Evolutionary conservation across 805 yeast species (phyloP), one percentile per base, ranked within the genome.

Genomic region (Starmera amethionina): DNA sequence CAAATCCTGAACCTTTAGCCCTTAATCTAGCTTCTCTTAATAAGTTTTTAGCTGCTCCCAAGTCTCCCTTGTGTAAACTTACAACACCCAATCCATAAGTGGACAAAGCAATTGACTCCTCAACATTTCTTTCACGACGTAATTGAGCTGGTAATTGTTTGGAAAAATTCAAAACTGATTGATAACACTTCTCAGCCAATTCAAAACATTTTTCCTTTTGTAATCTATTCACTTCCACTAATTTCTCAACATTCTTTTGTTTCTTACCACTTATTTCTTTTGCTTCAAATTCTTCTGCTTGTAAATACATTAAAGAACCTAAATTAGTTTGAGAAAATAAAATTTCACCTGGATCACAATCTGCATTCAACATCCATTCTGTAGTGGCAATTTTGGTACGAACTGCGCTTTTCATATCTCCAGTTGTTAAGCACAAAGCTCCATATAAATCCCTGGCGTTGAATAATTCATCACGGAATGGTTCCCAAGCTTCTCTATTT

Each of bases 11-110:
- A 13, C 79, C 80, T 48, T 71, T 70, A 1, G 94, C 88, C 43
- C 87, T 66, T 22, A 77, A 68, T 30, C 85, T 70, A 0, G 95
- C 77, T 54, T 83, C 88, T 7, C 79, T 64, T 36, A 89, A 63
- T 25, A 73, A 62, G 34, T 76, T 65, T 46, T 73, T 76, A 0
- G 95, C 88, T 40, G 68, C 61, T 2, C 66, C 70, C 41, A 73
- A 65, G 10, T 78, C 62, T 1, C 79, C 73, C 36, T 66, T 54
- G 49, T 84, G 85, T n/a, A 81, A 60, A 35, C 74, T 70, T 10
- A 86, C 70, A 5, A 88, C 94, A 2, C 96, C 97, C 33, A 85
- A 65, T 0, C 96, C 94, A 54, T 83, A 89, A 0, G 87, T 77
- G 0, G 95, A 77, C 55, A 89, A 66, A 0, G 94, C 93, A 34